Conservation (phyloP, 352 stramenopile genomes). For the Plasmopara viticola region DNA sequence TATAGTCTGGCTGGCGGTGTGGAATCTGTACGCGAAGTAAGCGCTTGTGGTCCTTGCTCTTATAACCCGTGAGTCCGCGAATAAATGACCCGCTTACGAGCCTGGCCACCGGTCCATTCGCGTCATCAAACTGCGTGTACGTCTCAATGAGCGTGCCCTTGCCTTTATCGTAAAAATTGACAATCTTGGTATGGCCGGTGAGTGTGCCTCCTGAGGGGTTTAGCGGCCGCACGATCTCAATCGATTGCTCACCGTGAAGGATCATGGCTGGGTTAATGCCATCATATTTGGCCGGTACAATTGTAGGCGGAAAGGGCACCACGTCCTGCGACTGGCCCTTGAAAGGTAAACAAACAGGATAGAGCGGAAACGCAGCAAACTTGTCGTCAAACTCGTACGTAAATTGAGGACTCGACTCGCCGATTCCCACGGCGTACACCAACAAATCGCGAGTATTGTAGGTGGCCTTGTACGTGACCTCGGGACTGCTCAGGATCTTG, state of each 20-base stretch:
- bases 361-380: slow-evolving; percentile 86
- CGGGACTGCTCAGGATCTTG: slow-evolving; percentile 50
- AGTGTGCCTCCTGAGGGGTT: slow-evolving; percentile 48
- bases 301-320: slow-evolving; percentile 80
- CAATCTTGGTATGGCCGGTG: slow-evolving; percentile 54
- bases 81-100: slow-evolving; percentile 81
- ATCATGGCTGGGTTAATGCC: slow-evolving; percentile 81
- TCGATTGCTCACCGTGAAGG: slow-evolving; percentile 79
- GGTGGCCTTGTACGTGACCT: slow-evolving; percentile 43
- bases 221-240: slow-evolving; percentile 73
- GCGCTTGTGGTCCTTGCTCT: slow-evolving; percentile 58
- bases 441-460: slow-evolving; percentile 90
- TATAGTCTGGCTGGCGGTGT: slow-evolving; percentile 57
- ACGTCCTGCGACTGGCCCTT: slow-evolving; percentile 85
- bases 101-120: slow-evolving; percentile 50
- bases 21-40: slow-evolving; percentile 71
- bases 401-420: slow-evolving; percentile 80
- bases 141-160: slow-evolving; percentile 80
- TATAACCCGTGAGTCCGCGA: slow-evolving; percentile 67
- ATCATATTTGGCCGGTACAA: slow-evolving; percentile 43
- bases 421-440: slow-evolving; percentile 85
- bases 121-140: slow-evolving; percentile 74
- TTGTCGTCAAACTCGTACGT: slow-evolving; percentile 83
- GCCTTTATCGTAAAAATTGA: slow-evolving; percentile 82
- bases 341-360: slow-evolving; percentile 82